Evolutionary conservation across 441 rosid species (phyloP).

Genomic region (Euphorbia corollata): DNA sequence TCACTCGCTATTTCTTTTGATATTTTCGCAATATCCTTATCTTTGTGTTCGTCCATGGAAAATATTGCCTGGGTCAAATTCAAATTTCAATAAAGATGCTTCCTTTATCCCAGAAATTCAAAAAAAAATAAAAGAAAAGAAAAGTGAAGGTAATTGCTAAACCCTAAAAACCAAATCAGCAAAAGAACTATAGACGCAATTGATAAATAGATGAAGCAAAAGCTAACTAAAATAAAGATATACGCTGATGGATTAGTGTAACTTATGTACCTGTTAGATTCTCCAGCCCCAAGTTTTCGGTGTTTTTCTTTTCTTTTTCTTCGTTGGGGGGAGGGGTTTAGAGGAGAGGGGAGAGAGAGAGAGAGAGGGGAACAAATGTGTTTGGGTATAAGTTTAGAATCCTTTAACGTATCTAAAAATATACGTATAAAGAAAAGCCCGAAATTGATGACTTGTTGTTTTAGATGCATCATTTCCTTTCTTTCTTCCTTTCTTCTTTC

Average conservation of each 20-base stretch:
- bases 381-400: slow-evolving; percentile 9
- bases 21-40: slow-evolving; percentile 27
- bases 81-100: slow-evolving; percentile 21
- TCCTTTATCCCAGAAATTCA: slow-evolving; percentile 2
- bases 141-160: slow-evolving; percentile 10
- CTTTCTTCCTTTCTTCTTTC: no score
- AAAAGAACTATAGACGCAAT: slow-evolving; percentile 6
- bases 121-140: background rate
- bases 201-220: background rate
- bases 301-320: slow-evolving; percentile 7
- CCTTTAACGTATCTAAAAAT: no score
- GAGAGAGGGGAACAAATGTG: background rate
- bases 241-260: slow-evolving; percentile 8
- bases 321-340: no score
- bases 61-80: slow-evolving; percentile 23
- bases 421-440: no score
- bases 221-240: slow-evolving; percentile 9
- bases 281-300: slow-evolving; percentile 17
- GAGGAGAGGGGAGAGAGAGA: slow-evolving; percentile 21
- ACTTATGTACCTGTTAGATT: slow-evolving; percentile 35
- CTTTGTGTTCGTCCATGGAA: slow-evolving; percentile 42
- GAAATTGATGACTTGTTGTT: no score
- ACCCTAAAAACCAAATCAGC: slow-evolving; percentile 28
- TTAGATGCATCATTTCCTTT: no score
- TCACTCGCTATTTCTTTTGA: slow-evolving; percentile 17